Percentiles rank a stretch among this genome's conserved stretches.
Evolutionary conservation across 805 yeast genomes (phyloP).

Genomic region (Isabelozyma rhagii): DNA sequence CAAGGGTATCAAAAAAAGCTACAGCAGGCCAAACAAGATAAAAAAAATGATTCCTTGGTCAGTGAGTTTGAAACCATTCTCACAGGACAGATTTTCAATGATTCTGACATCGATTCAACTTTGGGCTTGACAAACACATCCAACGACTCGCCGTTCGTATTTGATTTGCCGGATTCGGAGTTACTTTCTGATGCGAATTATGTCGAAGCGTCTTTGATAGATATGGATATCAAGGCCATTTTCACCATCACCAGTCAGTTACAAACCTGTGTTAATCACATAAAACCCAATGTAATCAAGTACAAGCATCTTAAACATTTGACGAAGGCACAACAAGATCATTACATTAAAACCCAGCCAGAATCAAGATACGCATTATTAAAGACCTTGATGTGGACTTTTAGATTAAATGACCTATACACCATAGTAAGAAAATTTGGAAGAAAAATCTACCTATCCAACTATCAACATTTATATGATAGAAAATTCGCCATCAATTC

Average conservation of each 20-base stretch:
- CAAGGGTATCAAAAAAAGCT: conserved; percentile 39
- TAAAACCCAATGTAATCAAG: conserved; percentile 16
- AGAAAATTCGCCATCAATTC: conserved; percentile 31
- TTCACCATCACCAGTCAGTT: conserved; percentile 23
- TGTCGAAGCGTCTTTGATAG: conserved; percentile 30
- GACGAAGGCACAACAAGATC: conserved; percentile 5
- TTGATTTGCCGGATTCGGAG: conserved; percentile 1
- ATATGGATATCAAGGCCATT: conserved; percentile 35
- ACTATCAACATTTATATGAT: conserved; percentile 41
- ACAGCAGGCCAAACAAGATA: conserved; percentile 21
- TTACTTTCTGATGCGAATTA: background rate
- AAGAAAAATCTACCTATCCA: conserved; percentile 43
- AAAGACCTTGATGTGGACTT: conserved; percentile 41
- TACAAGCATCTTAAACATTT: conserved; percentile 15
- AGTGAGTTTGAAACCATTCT: conserved; percentile 18
- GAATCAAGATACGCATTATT: conserved; percentile 43
- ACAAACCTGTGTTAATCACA: conserved; percentile 21
- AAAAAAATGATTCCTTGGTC: conserved; percentile 5
- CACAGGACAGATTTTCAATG: conserved; percentile 14
- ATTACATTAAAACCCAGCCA: conserved; percentile 26
- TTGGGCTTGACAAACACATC: conserved; percentile 6
- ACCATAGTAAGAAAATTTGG: conserved; percentile 46
- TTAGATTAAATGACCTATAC: conserved; percentile 50
- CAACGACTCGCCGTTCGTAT: background rate
- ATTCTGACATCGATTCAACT: conserved; percentile 22